Evolutionary conservation across 164 flowering plant species (phyloP).

Genomic region (Magnolia changhungtana): DNA sequence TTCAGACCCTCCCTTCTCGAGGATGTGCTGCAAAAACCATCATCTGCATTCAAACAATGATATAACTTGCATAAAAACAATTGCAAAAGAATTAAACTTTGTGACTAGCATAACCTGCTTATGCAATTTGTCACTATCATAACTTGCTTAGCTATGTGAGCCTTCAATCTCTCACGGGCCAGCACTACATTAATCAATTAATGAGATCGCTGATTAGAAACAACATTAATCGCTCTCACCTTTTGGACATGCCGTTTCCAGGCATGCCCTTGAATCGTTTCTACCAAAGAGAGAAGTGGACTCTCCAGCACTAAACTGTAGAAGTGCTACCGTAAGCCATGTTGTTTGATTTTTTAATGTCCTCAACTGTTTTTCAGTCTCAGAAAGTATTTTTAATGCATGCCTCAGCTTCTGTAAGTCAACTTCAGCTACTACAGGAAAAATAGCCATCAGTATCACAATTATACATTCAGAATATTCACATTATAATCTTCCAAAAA

Average conservation of each 20-base stretch:
- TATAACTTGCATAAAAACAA: background rate
- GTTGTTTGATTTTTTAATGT: conserved; percentile 77
- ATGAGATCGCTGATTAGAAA: background rate
- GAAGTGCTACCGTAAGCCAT: conserved; percentile 91
- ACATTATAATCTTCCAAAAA: too few relatives aligned
- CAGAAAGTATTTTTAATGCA: conserved; percentile 80
- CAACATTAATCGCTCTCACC: conserved; percentile 33
- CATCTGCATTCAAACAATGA: conserved; percentile 37
- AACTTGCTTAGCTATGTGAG: background rate
- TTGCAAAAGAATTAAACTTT: too few relatives aligned
- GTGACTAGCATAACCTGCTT: too few relatives aligned
- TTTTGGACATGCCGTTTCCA: conserved; percentile 27
- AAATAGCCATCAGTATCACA: conserved; percentile 4
- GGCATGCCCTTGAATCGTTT: conserved; percentile 36
- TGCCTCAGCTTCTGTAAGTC: conserved; percentile 66
- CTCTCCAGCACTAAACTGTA: conserved; percentile 68
- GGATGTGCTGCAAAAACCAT: conserved; percentile 44
- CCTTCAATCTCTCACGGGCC: background rate
- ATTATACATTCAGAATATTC: background rate
- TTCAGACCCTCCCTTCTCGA: conserved; percentile 44
- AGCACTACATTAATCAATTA: background rate
- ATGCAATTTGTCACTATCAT: too few relatives aligned
- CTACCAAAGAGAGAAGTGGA: conserved; percentile 30
- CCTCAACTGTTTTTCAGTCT: conserved; percentile 84
- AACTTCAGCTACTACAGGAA: conserved; percentile 53